Evolutionary conservation across 371 early-diverging fungal species (phyloP).

Genomic region (Haplosporangium sp.): DNA sequence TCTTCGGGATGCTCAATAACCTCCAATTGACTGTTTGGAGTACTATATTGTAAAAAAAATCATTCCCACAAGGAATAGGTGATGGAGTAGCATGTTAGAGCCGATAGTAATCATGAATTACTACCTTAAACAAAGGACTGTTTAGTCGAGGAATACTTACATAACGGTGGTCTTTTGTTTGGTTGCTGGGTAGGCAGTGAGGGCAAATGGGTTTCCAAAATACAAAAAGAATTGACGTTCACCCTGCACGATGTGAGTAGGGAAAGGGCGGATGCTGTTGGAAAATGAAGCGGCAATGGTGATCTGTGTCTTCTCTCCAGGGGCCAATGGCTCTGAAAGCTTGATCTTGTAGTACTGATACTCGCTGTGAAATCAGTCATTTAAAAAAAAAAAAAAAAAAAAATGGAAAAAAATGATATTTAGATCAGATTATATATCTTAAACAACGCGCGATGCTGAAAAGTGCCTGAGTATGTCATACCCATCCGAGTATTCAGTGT

Average conservation of each 20-base stretch:
- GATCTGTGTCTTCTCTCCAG: conserved; percentile 75
- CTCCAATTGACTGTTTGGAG: conserved; percentile 28
- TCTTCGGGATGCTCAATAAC: conserved; percentile 32
- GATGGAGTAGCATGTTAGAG: too few relatives aligned
- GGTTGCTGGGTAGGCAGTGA: conserved; percentile 74
- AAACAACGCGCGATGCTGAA: neutral
- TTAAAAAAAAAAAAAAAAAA: neutral
- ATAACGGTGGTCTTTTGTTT: conserved; percentile 86
- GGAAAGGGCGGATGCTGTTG: conserved; percentile 72
- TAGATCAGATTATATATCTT: neutral
- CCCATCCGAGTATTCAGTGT: conserved; percentile 34
- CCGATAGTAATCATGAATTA: too few relatives aligned
- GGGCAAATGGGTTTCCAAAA: conserved; percentile 70
- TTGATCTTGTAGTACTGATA: conserved; percentile 71
- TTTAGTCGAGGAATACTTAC: conserved; percentile 55
- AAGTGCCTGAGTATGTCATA: conserved; percentile 6
- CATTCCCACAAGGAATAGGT: too few relatives aligned
- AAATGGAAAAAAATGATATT: too few relatives aligned
- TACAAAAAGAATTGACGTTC: conserved; percentile 77
- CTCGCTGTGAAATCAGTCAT: conserved; percentile 47
- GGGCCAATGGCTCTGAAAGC: conserved; percentile 68
- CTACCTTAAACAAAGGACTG: too few relatives aligned
- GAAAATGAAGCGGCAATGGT: conserved; percentile 73
- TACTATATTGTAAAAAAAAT: conserved; percentile 6
- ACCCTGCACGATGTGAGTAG: conserved; percentile 76